Base-by-base conservation (phyloP, 257 asterid genomes). In the Fraxinus excelsior region DNA sequence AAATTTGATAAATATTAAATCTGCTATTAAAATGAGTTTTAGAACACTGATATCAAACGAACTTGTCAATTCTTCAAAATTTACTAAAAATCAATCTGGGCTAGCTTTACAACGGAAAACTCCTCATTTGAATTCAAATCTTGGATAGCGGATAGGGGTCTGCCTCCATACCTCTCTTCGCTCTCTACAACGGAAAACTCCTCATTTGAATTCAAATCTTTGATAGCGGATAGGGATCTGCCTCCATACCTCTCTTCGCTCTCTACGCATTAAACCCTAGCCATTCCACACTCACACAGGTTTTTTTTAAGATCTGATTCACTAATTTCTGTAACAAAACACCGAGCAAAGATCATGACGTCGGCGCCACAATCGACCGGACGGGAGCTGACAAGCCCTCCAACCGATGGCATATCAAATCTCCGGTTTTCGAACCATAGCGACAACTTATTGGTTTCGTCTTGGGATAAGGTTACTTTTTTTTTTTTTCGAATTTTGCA, bases 361-460 rank as follows among this genome's bases (percentile, higher is more conserved):
- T 84, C 87, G 81, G 75, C 71, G 38, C 76, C 88, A 70, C 87
- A 74, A 71, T 68, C 77, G 67, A 58, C 78, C 14, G 88, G 87
- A 53, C 76, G 86, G 77, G 89, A 85, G 82, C 76, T 87, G 19
- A 46, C 81, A 35, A 67, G 38, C 58, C 86, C 91, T 23, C 91
- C 89, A 29, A 37, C 74, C 1, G 91, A 87, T 79, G 91, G 91
- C 28, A 87, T 87, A 51, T 76, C 91, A 14, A 87, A 87, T 80
- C 87, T 87, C 66, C 86, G 87, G 5, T 87, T 87, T 83, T 87
- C 91, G 76, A 87, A 85, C 67, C 87, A 87, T 81, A 82, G 85
- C 74, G 89, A 87, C 70, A 82, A 84, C 74, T 88, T 87, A 42
- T 83, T 87, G 23, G 91, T 87, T 16, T 87, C 91, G 7, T 87